Conservation (phyloP, 257 asterid genomes). For the Nicotiana otophora region DNA sequence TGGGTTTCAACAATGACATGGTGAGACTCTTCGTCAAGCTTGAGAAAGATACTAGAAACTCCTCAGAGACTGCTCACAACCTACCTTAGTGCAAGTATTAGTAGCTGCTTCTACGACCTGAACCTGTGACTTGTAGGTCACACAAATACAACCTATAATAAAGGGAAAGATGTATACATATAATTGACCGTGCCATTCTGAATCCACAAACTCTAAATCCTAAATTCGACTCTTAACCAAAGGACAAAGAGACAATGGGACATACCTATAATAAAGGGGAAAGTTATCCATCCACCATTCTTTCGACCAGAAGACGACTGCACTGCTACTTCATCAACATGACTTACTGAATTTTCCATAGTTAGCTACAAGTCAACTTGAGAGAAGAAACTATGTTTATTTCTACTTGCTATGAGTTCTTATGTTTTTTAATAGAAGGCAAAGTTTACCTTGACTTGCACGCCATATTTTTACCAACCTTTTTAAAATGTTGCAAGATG, state of each 20-base stretch:
- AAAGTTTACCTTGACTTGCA: not conserved
- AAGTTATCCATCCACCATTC: slow-evolving; percentile 51
- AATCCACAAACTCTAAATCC: not conserved
- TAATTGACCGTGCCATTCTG: too few species aligned
- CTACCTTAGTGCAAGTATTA: too few species aligned
- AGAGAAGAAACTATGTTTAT: not conserved
- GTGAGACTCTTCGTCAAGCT: too few species aligned
- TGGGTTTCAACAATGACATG: too few species aligned
- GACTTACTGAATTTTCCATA: slow-evolving; percentile 2
- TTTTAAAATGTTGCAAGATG: too few species aligned
- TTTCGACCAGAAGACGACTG: not conserved
- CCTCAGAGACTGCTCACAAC: too few species aligned
- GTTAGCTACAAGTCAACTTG: not conserved
- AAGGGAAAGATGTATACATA: too few species aligned
- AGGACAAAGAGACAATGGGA: not conserved
- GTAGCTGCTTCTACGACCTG: too few species aligned
- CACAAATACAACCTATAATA: too few species aligned
- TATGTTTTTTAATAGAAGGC: not conserved
- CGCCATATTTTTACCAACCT: not conserved
- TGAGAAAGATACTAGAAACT: too few species aligned
- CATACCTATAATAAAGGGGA: slow-evolving; percentile 43
- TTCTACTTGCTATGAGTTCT: not conserved
- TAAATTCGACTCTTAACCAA: not conserved
- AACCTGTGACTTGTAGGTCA: too few species aligned
- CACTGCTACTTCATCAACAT: slow-evolving; percentile 1